Evolutionary conservation across 164 flowering plant genomes (phyloP), one percentile per base, ranked within the genome.

Genomic region (Aristolochia californica): DNA sequence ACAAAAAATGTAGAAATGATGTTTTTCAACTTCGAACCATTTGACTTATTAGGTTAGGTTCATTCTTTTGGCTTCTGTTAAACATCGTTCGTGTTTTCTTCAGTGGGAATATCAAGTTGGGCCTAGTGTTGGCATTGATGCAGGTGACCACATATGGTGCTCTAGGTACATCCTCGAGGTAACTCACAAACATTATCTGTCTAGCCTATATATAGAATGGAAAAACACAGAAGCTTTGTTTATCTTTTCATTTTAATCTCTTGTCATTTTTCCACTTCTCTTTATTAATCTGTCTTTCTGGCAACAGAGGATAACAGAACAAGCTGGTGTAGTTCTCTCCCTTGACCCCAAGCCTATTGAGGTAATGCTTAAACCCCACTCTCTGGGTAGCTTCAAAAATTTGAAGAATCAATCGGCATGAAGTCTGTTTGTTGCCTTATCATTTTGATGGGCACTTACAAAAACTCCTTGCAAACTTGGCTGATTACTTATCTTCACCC

Each of bases 61-160:
- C 40, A 34, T 34, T 5, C 7, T 34, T 34, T 5, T 9, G 10
- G 10, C 10, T 5, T 7, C 40, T 7, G 10, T 22, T 50, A 22
- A n/a, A 23, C 14, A 22, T 22, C 26, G 4, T 50, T 13, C 10
- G 18, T 18, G 2, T 11, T 43, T 27, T 48, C 10, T 76, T 65
- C 74, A 90, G 99, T 94, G 97, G 99, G 99, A 93, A 65, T 93
- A 77, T 73, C 99, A 93, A 83, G 99, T 93, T 2, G 99, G 99
- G 70, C 97, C 97, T 5, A 88, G 96, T 65, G 97, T 94, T 43
- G 97, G 99, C 21, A 94, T 94, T 70, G 97, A 87, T 44, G 99
- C 95, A 54, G 97, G 85, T 28, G 99, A 94, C 69, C 86, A 94
- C 58, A 72, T 90, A 28, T 94, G 99, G 99, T 69, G 77, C 67